Conservation (phyloP, 441 rosid species). For the Adansonia grandidieri region DNA sequence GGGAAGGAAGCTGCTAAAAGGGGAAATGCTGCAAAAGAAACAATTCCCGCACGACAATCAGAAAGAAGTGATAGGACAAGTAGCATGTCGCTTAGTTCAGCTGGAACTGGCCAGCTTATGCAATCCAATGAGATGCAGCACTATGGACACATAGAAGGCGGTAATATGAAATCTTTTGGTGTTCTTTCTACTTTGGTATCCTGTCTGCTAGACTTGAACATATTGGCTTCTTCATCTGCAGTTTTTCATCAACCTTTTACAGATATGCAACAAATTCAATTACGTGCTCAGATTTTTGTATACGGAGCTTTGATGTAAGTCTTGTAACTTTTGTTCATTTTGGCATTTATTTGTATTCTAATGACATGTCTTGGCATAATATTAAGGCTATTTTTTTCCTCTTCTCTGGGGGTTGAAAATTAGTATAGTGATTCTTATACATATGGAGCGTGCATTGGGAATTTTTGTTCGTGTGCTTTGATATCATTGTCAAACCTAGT, state of each 20-base stretch:
- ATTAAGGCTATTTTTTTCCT: background rate
- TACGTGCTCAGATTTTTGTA: constrained; percentile 98
- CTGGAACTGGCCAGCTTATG: constrained; percentile 41
- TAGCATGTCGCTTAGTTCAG: constrained; percentile 45
- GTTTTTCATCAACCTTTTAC: constrained; percentile 91
- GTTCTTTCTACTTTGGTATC: constrained; percentile 53
- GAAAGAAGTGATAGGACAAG: constrained; percentile 58
- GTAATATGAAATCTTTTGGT: constrained; percentile 54
- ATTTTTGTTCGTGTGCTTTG: background rate
- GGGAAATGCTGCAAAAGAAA: constrained; percentile 53
- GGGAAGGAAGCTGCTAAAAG: constrained; percentile 67
- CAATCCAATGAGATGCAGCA: constrained; percentile 66
- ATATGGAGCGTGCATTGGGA: background rate
- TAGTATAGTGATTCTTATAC: background rate
- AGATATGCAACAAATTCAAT: constrained; percentile 96
- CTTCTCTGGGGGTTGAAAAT: background rate
- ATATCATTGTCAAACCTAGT: constrained; percentile 9
- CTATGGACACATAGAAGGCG: constrained; percentile 50
- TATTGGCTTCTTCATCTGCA: constrained; percentile 57
- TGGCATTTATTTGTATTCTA: background rate
- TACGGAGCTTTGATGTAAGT: constrained; percentile 97
- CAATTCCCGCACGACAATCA: constrained; percentile 43
- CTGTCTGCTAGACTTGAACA: constrained; percentile 74
- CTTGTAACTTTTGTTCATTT: background rate
- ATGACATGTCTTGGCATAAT: background rate